Evolutionary conservation across 371 early-diverging fungal species (phyloP).

Genomic region (Rhizomucor miehei): DNA sequence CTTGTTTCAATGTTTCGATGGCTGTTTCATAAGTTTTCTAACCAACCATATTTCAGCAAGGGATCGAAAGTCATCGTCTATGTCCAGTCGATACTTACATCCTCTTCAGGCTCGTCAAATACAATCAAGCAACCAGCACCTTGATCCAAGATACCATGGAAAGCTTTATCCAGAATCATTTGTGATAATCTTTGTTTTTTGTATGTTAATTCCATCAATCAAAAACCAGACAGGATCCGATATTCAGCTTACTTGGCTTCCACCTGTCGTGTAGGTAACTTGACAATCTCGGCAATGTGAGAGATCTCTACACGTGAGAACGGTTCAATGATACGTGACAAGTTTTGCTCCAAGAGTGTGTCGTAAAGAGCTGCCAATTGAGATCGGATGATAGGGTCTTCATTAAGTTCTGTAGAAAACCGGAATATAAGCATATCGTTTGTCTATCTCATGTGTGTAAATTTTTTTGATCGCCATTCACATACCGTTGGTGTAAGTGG

Average conservation of each 20-base stretch:
- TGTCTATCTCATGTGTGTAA: too few relatives aligned
- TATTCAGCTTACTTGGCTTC: constrained; percentile 73
- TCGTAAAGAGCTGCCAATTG: constrained; percentile 94
- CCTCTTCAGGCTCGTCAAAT: constrained; percentile 86
- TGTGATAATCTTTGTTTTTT: constrained; percentile 72
- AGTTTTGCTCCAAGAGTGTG: constrained; percentile 95
- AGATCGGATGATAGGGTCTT: constrained; percentile 89
- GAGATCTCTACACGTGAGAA: constrained; percentile 96
- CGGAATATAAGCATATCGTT: neutral
- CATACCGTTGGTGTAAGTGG: constrained; percentile 77
- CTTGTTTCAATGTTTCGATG: constrained; percentile 94
- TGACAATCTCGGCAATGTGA: constrained; percentile 92
- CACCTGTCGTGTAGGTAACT: constrained; percentile 87
- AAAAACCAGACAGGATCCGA: neutral
- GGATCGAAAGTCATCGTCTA: neutral
- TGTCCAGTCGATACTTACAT: constrained; percentile 51
- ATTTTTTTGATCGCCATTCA: neutral
- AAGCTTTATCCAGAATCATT: constrained; percentile 97
- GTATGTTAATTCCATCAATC: neutral
- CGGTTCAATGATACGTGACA: constrained; percentile 97
- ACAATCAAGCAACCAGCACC: constrained; percentile 93
- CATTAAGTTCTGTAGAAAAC: constrained; percentile 63
- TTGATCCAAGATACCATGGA: constrained; percentile 96
- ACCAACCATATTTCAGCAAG: neutral
- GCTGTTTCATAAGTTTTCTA: constrained; percentile 89